These are phyloP conservation scores for Polytrichum commune DNA, from an alignment of 225 moss, liverwort and hornwort species.

Conservation along the genomic window DNA sequence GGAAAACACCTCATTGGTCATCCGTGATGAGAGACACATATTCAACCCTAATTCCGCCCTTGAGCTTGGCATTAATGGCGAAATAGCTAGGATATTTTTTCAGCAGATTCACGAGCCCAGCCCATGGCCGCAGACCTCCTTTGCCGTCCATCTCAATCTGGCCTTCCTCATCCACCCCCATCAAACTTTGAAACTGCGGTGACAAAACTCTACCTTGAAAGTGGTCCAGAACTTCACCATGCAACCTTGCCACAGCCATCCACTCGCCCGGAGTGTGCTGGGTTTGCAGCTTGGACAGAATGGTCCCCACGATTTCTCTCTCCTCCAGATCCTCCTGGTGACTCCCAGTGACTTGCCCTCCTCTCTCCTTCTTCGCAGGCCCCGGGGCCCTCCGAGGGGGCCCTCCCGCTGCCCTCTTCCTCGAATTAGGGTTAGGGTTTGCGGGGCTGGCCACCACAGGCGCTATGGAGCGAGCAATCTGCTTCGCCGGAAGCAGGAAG, in stretches of 20 bases:
- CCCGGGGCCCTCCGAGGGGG: constrained; percentile 26
- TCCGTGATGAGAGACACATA: constrained; percentile 79
- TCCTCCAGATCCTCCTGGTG: constrained; percentile 72
- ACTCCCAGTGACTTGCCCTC: constrained; percentile 52
- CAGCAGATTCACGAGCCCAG: constrained; percentile 77
- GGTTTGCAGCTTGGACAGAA: constrained; percentile 76
- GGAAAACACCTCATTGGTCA: constrained; percentile 27
- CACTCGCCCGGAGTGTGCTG: constrained; percentile 79
- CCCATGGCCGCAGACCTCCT: constrained; percentile 56
- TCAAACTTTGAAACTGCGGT: constrained; percentile 48
- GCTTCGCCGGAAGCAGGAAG: constrained; percentile 86
- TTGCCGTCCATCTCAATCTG: constrained; percentile 41
- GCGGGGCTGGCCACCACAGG: constrained; percentile 51
- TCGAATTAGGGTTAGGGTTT: constrained; percentile 30
- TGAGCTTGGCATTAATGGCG: constrained; percentile 97
- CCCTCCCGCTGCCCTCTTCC: constrained; percentile 66
- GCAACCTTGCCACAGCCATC: constrained; percentile 91
- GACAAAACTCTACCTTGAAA: constrained; percentile 43
- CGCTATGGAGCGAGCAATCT: constrained; percentile 70
- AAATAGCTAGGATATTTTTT: constrained; percentile 63
- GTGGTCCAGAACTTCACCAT: constrained; percentile 58
- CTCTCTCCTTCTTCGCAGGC: constrained; percentile 71
- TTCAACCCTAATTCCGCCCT: constrained; percentile 97
- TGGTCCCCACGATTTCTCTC: constrained; percentile 65
- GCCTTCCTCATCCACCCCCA: constrained; percentile 55